Base-by-base conservation (phyloP, 768 basidiomycete species). In the Termitomyces sp. region DNA sequence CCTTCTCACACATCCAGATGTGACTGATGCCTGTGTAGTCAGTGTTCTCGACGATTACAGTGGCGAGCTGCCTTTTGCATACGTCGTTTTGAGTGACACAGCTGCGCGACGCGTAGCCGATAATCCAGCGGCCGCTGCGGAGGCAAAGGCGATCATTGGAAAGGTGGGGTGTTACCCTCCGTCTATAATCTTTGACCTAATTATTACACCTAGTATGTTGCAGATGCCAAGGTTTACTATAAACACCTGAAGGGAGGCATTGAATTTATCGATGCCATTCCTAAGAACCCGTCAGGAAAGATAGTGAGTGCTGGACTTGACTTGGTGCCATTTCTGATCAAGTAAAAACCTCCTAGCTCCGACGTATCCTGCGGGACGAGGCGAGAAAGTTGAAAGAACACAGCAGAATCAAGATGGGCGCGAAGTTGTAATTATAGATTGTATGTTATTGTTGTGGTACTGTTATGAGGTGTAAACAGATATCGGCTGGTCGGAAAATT, bases 251-350 rank as follows among this genome's bases (percentile, higher is more conserved):
- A 76, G 4, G 86, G 84, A 7, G 87, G 86, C 9, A 75, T 88
- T 4, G 81, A 83, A 60, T 82, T 87, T 57, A 75, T 86, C 26
- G 80, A 86, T 44, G 69, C 66, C 2, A 80, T 88, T 41, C 87
- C 87, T 2, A 88, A 85, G 75, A 87, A 85, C 62, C 83, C 86
- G 2, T 85, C 84, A 24, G 87, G 87, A n/a, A 87, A 87, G 67
- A 75, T 86, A 46, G 76, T 85, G 32, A 68, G 82, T 56, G 26
- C 44, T 24, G 46, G 4, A 22, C 29, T 37, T n/a, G 31, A 16
- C 24, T 43, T 22, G 0, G n/a, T 16, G 16, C 14, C 16, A 36
- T 46, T 53, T 16, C 20, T 36, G 34, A 31, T 34, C 20, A 12
- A 41, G 27, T 44, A 46, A 32, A n/a, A 56, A 51, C 5, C 24